phyloP scores from a whole-genome alignment of 73 alveolate species.

The Urostyla sp. region DNA sequence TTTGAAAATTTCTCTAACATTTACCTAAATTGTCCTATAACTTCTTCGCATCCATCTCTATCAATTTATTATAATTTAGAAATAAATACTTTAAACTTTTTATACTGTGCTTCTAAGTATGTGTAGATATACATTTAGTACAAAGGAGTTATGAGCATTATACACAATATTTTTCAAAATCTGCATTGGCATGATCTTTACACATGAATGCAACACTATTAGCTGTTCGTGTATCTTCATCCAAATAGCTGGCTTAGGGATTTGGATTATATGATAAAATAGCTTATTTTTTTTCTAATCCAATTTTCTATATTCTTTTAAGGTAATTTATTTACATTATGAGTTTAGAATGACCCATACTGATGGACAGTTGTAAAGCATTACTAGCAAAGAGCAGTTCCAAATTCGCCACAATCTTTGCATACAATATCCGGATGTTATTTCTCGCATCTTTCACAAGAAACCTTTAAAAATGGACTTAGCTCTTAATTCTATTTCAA shows the following conservation, averaged over 20 bases:
- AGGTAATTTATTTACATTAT: slow-evolving; percentile 4
- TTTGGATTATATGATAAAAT: no score
- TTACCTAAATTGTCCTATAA: background rate
- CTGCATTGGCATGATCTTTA: slow-evolving; percentile 55
- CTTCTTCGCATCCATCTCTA: slow-evolving; percentile 42
- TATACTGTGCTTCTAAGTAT: slow-evolving; percentile 2
- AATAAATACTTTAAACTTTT: background rate
- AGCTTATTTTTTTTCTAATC: no score
- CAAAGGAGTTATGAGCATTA: slow-evolving; percentile 30
- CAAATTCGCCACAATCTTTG: slow-evolving; percentile 39
- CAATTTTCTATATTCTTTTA: no score
- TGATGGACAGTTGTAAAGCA: slow-evolving; percentile 8
- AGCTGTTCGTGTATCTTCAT: slow-evolving; percentile 23
- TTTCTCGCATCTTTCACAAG: slow-evolving; percentile 48
- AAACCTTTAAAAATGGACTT: slow-evolving; percentile 17
- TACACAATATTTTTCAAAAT: slow-evolving; percentile 24
- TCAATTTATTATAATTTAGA: background rate
- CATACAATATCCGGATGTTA: slow-evolving; percentile 11
- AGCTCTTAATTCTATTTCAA: slow-evolving; percentile 37
- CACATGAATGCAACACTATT: slow-evolving; percentile 3
- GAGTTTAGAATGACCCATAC: slow-evolving; percentile 32
- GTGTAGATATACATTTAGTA: background rate
- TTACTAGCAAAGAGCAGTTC: slow-evolving; percentile 25
- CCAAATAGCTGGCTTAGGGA: background rate
- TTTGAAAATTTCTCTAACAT: slow-evolving; percentile 9